phyloP scores from a whole-genome alignment of 768 basidiomycete species.

The Mycena sanguinolenta region DNA sequence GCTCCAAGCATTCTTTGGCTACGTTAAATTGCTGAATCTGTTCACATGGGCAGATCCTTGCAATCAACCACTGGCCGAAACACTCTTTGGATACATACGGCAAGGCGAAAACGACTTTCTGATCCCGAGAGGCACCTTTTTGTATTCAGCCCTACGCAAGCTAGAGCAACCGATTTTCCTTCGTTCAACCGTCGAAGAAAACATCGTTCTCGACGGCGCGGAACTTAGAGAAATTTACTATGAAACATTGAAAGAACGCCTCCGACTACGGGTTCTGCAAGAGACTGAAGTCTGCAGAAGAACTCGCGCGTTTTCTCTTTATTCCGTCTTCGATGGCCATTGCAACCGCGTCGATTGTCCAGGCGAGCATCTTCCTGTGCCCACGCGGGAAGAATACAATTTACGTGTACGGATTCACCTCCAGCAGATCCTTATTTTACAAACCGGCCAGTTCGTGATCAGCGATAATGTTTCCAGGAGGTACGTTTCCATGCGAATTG shows the following conservation, averaged over 20 bases:
- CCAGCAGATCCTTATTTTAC: conserved; percentile 63
- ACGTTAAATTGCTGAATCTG: conserved; percentile 40
- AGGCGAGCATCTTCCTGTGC: conserved; percentile 50
- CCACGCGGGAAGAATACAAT: conserved; percentile 52
- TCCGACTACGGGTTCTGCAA: conserved; percentile 45
- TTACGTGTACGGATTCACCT: conserved; percentile 59
- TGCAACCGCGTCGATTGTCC: conserved; percentile 53
- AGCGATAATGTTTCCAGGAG: conserved; percentile 38
- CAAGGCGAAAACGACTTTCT: conserved; percentile 20
- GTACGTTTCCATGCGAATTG: conserved; percentile 25
- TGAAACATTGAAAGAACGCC: conserved; percentile 40
- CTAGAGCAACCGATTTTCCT: no score
- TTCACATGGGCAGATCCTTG: conserved; percentile 31
- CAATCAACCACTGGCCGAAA: conserved; percentile 10
- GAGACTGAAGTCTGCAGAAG: conserved; percentile 50
- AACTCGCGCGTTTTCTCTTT: conserved; percentile 53
- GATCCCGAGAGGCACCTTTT: conserved; percentile 36
- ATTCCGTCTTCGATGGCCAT: conserved; percentile 40
- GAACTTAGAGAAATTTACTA: conserved; percentile 44
- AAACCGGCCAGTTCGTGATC: conserved; percentile 42
- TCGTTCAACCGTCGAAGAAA: conserved; percentile 13
- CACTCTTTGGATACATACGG: conserved; percentile 27
- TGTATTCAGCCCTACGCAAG: conserved; percentile 5
- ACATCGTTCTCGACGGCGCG: conserved; percentile 30
- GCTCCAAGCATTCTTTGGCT: conserved; percentile 52